A percentile compares a stretch with the other conserved stretches of the same genome.
Conservation (phyloP, 805 yeast species). For the Candida dajiaensis region DNA sequence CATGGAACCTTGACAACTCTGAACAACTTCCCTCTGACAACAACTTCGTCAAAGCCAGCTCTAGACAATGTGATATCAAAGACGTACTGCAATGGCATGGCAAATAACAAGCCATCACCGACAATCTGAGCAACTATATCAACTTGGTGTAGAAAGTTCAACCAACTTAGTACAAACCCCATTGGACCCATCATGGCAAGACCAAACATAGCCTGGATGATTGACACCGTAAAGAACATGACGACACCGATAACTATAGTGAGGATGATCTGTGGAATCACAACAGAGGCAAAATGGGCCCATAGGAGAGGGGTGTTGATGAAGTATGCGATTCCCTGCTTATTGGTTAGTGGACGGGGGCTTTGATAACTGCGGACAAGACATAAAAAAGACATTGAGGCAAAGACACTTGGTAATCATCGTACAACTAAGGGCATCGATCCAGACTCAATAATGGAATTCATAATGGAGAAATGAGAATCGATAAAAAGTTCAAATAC, state of each 20-base stretch:
- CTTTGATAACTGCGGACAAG: neutral
- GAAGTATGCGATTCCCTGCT: constrained; percentile 2
- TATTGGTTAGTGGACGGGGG: neutral
- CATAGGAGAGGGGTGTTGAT: neutral
- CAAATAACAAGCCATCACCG: neutral
- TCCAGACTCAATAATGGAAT: neutral
- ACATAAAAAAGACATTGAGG: neutral
- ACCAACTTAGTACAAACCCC: neutral
- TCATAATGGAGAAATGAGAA: no score
- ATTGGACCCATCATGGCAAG: neutral
- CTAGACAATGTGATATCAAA: neutral
- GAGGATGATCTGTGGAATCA: neutral
- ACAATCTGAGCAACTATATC: neutral
- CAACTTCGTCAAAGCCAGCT: neutral
- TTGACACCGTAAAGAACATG: neutral
- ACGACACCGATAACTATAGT: neutral
- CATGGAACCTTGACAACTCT: neutral
- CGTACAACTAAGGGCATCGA: no score
- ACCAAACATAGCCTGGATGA: neutral
- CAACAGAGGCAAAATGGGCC: constrained; percentile 1
- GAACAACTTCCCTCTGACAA: neutral
- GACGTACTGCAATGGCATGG: neutral
- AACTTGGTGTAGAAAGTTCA: neutral
- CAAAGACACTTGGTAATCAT: neutral
- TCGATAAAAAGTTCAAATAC: no score